Base-by-base conservation (phyloP, 441 rosid genomes). In the Eutrema salsugineum region DNA sequence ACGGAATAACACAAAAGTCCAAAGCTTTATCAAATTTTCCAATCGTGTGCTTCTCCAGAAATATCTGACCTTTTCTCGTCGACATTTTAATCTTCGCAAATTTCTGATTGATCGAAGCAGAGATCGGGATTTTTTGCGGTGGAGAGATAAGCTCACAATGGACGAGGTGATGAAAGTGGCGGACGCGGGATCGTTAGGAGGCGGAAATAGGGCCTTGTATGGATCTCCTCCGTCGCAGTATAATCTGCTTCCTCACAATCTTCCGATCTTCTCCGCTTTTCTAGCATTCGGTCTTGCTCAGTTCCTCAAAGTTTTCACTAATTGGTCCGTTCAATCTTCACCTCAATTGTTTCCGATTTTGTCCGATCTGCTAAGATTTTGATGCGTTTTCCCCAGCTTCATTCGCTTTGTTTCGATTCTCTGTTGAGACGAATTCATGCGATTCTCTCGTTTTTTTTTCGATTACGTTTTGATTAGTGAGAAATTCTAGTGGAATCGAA, bases 281-380 rank as follows among this genome's bases (percentile, higher is more conserved):
- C 96, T 91, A 14, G 89, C 99, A 54, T 89, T 86, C 79, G 94
- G 97, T 44, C 78, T 94, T 33, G 99, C 99, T 48, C 99, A 92
- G 76, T 88, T 92, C 84, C 97, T 94, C 78, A 94, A 94, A 87
- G 76, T 92, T 77, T 94, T 94, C 87, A 91, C 97, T 66, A 81
- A 90, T 80, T 94, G 99, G 99, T 94, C 78, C 77, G 84, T 82
- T 53, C 69, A n/a, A 32, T 66, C 51, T 35, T 10, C 2, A 15
- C 19, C 50, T 14, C 17, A 35, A 11, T 17, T 11, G 1, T 33
- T 11, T 35, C 64, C 35, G 1, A 43, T 70, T 4, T 70, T 0
- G 30, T 59, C 43, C 32, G 70, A 57, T 68, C 62, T 75, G 57
- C 55, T 54, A 16, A 4, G 60, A 48, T 51, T 24, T 40, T 4